Evolutionary conservation across 352 stramenopile species (phyloP).

Genomic region (Aphanomyces invadans): DNA sequence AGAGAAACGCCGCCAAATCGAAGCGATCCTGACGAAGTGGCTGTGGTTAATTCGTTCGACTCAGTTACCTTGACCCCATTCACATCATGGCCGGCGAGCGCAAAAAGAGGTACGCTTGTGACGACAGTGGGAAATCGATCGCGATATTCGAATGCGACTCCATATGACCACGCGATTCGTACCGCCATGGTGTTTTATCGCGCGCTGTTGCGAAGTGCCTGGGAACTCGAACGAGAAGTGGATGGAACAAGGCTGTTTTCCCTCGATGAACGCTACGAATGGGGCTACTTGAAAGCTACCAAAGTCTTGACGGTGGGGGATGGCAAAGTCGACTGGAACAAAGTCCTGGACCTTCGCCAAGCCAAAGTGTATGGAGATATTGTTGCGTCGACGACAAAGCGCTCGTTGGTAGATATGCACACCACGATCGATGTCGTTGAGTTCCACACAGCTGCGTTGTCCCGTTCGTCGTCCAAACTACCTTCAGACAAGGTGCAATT

Average conservation of each 20-base stretch:
- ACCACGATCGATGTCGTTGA: conserved; percentile 43
- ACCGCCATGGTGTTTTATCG: conserved; percentile 21
- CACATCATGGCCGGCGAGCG: no score
- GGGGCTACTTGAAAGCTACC: conserved; percentile 23
- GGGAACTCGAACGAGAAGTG: conserved; percentile 3
- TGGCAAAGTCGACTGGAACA: conserved; percentile 21
- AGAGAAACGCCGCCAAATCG: no score
- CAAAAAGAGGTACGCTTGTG: no score
- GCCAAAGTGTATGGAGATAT: conserved; percentile 42
- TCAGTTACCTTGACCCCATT: no score
- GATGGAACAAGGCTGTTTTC: background rate
- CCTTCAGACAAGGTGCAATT: conserved; percentile 21
- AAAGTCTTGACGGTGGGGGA: background rate
- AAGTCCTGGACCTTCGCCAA: background rate
- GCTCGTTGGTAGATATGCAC: conserved; percentile 40
- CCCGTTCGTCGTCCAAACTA: background rate
- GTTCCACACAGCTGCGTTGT: conserved; percentile 30
- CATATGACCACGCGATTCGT: background rate
- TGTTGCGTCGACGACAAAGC: conserved; percentile 35
- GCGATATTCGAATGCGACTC: background rate
- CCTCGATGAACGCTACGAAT: conserved; percentile 24
- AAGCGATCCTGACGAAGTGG: no score
- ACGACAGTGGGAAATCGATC: background rate
- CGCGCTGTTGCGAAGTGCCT: conserved; percentile 8
- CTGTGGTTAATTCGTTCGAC: no score